These are phyloP conservation scores for Gaillardinia entomophila DNA, from an alignment of 805 yeast species.

Conservation along the genomic window DNA sequence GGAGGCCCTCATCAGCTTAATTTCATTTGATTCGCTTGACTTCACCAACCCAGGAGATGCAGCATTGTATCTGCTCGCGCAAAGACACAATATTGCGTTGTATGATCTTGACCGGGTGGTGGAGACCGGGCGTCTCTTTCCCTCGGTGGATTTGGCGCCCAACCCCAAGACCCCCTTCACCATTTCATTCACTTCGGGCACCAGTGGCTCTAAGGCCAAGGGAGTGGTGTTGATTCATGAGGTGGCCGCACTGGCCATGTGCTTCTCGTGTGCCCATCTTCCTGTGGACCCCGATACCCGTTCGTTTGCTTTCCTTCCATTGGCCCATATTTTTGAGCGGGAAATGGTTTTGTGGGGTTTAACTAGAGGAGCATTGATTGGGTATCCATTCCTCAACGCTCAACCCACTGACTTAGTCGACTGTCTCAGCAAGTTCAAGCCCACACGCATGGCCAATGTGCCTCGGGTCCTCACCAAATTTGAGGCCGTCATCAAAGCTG, in stretches of 20 bases:
- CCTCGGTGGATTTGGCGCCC: conserved; percentile 11
- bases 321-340: conserved; percentile 34
- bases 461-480: conserved; percentile 21
- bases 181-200: conserved; percentile 22
- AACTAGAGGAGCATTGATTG: conserved; percentile 18
- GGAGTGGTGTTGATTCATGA: conserved; percentile 11
- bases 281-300: too few species aligned
- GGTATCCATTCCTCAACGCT: conserved; percentile 18
- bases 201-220: conserved; percentile 21
- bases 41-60: background rate
- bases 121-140: conserved; percentile 16
- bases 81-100: conserved; percentile 9
- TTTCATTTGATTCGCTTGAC: conserved; percentile 8
- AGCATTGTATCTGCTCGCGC: conserved; percentile 5
- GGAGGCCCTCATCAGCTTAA: conserved; percentile 7
- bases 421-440: conserved; percentile 18
- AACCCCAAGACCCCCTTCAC: conserved; percentile 13
- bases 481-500: conserved; percentile 18
- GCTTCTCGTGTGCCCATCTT: too few species aligned
- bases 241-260: too few species aligned
- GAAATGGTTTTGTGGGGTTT: conserved; percentile 16
- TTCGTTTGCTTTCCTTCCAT: conserved; percentile 26
- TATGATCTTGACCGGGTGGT: conserved; percentile 16
- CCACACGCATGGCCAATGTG: conserved; percentile 17
- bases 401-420: conserved; percentile 18